Conservation (phyloP, 1,284 basidiomycete genomes). For the Ustilago shanxiensis region DNA sequence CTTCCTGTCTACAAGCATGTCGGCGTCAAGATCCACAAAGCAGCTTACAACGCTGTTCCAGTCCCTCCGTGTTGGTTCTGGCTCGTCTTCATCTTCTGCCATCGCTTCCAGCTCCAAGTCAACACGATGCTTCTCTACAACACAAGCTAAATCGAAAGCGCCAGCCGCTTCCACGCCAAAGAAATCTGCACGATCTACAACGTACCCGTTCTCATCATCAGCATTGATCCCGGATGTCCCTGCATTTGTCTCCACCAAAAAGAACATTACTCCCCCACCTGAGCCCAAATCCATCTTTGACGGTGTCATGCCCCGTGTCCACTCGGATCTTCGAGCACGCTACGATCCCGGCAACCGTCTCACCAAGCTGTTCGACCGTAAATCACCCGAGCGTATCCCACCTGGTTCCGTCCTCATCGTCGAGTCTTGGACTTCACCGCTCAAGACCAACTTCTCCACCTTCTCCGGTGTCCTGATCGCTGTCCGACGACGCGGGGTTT, state of each 20-base stretch:
- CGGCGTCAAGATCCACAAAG: constrained; percentile 25
- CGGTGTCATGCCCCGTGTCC: constrained; percentile 61
- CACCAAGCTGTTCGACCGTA: constrained; percentile 64
- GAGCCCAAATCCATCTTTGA: constrained; percentile 43
- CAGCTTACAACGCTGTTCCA: constrained; percentile 41
- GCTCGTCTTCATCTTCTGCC: constrained; percentile 17
- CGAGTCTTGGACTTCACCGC: constrained; percentile 62
- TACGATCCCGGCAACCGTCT: constrained; percentile 60
- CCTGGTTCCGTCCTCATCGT: constrained; percentile 67
- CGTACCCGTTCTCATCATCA: constrained; percentile 56
- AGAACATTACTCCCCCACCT: constrained; percentile 46
- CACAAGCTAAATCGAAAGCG: constrained; percentile 12
- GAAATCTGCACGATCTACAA: constrained; percentile 24
- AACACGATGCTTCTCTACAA: constrained; percentile 40
- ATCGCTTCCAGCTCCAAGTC: constrained; percentile 14
- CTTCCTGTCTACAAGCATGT: constrained; percentile 10
- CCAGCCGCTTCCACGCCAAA: not conserved
- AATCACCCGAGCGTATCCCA: constrained; percentile 58
- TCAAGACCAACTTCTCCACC: constrained; percentile 59
- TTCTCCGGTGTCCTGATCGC: constrained; percentile 68
- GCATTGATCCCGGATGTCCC: constrained; percentile 46
- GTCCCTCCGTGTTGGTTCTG: constrained; percentile 33
- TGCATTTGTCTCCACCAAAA: constrained; percentile 40
- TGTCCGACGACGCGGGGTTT: constrained; percentile 61
- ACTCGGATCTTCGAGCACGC: constrained; percentile 58